phyloP scores from a whole-genome alignment of 176 grass and related monocot species.

The Oryza australiensis region DNA sequence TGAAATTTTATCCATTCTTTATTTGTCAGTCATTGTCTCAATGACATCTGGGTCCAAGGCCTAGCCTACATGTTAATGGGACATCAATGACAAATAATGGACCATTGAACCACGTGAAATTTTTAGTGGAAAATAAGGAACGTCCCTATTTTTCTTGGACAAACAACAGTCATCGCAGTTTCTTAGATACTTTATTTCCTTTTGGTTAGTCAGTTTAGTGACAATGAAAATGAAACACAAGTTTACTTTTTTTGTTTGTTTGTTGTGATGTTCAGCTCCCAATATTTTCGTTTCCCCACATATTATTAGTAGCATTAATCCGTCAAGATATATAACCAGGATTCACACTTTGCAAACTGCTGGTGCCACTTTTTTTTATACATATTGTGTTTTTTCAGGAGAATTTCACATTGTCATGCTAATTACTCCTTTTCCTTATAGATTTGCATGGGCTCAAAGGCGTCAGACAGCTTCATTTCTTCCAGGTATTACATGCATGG shows the following conservation, averaged over 20 bases:
- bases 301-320: neutral
- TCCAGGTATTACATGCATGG: constrained; percentile 39
- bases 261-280: neutral
- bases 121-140: neutral
- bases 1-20: neutral
- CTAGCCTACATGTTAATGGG: neutral
- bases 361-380: neutral
- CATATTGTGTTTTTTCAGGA: neutral
- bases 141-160: neutral
- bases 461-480: constrained; percentile 56
- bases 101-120: neutral
- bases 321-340: neutral
- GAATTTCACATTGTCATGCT: constrained; percentile 9
- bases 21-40: neutral
- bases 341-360: neutral
- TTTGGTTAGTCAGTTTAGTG: neutral
- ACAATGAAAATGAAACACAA: neutral
- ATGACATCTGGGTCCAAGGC: neutral
- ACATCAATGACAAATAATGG: neutral
- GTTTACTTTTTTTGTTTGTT: neutral
- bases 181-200: neutral
- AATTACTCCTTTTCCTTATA: constrained; percentile 18
- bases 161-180: neutral
- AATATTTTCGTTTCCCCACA: neutral
- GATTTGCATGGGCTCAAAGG: constrained; percentile 73